phyloP scores from a whole-genome alignment of 495 filamentous ascomycete species.

The Aspergillus wentii region DNA sequence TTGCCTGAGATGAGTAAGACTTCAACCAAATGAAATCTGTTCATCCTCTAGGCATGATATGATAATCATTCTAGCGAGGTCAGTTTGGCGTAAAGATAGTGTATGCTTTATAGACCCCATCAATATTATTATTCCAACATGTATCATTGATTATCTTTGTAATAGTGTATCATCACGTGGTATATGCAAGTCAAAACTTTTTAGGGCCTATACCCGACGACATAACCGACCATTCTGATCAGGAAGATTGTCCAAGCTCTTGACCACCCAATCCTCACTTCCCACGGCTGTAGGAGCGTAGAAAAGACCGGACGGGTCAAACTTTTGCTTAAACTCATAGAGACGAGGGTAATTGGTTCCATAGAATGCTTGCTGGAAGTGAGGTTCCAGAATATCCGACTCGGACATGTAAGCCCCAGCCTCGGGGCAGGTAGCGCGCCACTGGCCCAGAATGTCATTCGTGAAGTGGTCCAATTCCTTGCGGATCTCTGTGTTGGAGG shows the following conservation, averaged over 20 bases:
- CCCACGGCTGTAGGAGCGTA: conserved; percentile 52
- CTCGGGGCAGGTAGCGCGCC: conserved; percentile 38
- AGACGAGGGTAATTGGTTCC: conserved; percentile 50
- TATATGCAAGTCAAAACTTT: no score
- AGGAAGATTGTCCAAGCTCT: conserved; percentile 23
- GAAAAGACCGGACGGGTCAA: conserved; percentile 51
- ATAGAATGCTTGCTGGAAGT: conserved; percentile 60
- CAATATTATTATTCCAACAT: no score
- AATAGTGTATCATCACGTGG: no score
- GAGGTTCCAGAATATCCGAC: conserved; percentile 54
- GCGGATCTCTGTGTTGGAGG: conserved; percentile 16
- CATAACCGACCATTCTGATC: conserved; percentile 33
- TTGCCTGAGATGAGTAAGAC: no score
- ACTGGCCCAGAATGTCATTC: conserved; percentile 42
- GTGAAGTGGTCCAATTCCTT: conserved; percentile 19
- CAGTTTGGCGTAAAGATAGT: no score
- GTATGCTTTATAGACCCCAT: no score
- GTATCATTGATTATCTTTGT: no score
- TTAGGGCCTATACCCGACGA: no score
- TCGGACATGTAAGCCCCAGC: conserved; percentile 34
- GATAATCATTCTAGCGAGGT: no score
- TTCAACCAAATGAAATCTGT: no score
- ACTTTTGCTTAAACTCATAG: conserved; percentile 44
- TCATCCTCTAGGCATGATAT: no score
- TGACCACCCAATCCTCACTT: conserved; percentile 45